Base-by-base conservation (phyloP, 2,329 filamentous ascomycete species). In the Penicillium sp. region DNA sequence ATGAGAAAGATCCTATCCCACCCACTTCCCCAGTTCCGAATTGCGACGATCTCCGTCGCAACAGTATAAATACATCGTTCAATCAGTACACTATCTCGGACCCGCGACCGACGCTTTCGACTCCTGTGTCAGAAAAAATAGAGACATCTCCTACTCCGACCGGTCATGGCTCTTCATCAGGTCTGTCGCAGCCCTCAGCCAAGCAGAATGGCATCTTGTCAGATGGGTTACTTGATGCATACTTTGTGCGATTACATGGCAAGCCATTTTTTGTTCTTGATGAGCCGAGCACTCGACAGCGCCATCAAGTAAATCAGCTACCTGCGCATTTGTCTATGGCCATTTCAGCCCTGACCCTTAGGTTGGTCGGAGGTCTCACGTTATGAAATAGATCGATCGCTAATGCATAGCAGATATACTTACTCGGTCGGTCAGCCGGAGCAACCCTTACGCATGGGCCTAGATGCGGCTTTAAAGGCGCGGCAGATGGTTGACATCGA, bases 191-290 rank as follows among this genome's bases (percentile, higher is more conserved):
- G 26, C 53, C 43, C 16, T 46, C 54, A 27, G 42, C 60, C 40
- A 54, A 45, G 14, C 55, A 52, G 28, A 49, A 53, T 35, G 52
- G 66, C 1, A 70, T 81, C 13, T 76, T 80, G 41, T 76, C 78
- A 1, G 82, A 87, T 59, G 71, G 77, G 1, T 72, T 89, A 23
- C 72, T 94, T 24, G 85, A 94, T 59, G 85, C 84, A 5, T 95
- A 90, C 65, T 94, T 95, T 64, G 72, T 77, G 18, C 80, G 86
- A 41, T 81, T 90, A 31, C 88, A 95, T 64, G 85, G 84, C 41
- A 91, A 89, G 61, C 87, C 88, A 1, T 93, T 86, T 56, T 82
- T 87, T 60, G 84, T 94, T 42, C 74, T 95, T 3, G 87, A 94
- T 61, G 88, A 95, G 67, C 75, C 82, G 0, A 81, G 79, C 0